Percentiles rank a stretch among this genome's conserved stretches.
phyloP scores from a whole-genome alignment of 352 stramenopile species.

The Phytophthora quininea region DNA sequence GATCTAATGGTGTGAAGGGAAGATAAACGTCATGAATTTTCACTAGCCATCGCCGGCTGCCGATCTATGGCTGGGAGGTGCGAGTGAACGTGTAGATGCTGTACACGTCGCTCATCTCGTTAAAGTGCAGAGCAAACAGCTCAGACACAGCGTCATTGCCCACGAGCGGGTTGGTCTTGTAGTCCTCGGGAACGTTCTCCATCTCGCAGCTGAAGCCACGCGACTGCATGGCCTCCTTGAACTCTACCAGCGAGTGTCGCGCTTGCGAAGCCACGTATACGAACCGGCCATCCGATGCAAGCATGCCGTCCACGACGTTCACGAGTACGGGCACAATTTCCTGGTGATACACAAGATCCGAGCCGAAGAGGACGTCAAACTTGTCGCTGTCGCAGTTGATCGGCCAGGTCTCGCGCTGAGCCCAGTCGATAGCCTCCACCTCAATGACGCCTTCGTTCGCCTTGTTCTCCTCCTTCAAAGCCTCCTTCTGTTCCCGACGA shows the following conservation, averaged over 20 bases:
- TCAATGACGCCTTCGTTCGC: conserved; percentile 42
- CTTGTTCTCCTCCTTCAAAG: conserved; percentile 22
- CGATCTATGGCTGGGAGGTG: conserved; percentile 30
- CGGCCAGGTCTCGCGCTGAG: conserved; percentile 76
- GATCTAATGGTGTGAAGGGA: conserved; percentile 23
- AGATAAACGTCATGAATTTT: conserved; percentile 23
- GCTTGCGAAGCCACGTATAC: conserved; percentile 83
- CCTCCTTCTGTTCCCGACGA: conserved; percentile 34
- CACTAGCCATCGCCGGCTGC: conserved; percentile 19
- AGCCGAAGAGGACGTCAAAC: conserved; percentile 84
- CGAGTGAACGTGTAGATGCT: conserved; percentile 86
- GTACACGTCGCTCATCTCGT: conserved; percentile 91
- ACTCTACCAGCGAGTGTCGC: conserved; percentile 81
- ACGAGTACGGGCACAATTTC: conserved; percentile 84
- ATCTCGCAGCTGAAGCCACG: conserved; percentile 69
- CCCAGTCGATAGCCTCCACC: conserved; percentile 84
- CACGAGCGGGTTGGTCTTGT: conserved; percentile 87
- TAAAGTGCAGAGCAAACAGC: conserved; percentile 88
- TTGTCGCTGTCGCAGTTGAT: conserved; percentile 34
- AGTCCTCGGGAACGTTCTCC: conserved; percentile 75
- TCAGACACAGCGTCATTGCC: conserved; percentile 65
- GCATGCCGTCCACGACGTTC: conserved; percentile 75
- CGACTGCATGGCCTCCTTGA: conserved; percentile 78
- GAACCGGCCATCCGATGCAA: conserved; percentile 62
- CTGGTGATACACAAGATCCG: conserved; percentile 87